phyloP scores from a whole-genome alignment of 177 flowering plant species.

The Vitis hybrid region DNA sequence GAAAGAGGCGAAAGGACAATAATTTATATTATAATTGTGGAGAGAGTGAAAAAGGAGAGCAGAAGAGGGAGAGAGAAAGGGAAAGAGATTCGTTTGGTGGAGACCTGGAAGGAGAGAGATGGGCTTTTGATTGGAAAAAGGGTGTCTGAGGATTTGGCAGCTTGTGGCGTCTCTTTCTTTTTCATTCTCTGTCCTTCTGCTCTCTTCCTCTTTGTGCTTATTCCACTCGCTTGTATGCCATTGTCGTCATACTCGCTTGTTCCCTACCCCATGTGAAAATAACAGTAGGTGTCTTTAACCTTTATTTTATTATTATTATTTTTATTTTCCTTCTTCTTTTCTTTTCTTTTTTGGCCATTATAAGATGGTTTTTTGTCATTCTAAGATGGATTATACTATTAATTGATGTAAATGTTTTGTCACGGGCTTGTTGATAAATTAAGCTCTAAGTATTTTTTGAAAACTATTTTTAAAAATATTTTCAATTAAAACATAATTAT shows the following conservation, averaged over 20 bases:
- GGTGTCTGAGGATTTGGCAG: slow-evolving; percentile 27
- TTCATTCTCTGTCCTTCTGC: slow-evolving; percentile 18
- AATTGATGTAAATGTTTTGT: no score
- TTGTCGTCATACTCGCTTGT: background rate
- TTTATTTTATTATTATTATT: background rate
- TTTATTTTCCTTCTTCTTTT: background rate
- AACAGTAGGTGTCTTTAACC: background rate
- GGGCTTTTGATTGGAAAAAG: slow-evolving; percentile 11
- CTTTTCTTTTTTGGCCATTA: no score
- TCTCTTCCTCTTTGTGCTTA: background rate
- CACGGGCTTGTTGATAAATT: no score
- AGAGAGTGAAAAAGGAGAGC: background rate
- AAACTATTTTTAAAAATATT: no score
- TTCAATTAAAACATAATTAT: no score
- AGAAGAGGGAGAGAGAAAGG: slow-evolving; percentile 5
- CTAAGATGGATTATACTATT: no score
- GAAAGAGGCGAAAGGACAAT: slow-evolving; percentile 9
- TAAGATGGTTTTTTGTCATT: no score
- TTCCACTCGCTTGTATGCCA: background rate
- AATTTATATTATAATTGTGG: background rate
- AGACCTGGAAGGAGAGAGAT: slow-evolving; percentile 3
- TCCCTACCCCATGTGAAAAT: background rate
- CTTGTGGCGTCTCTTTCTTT: slow-evolving; percentile 26
- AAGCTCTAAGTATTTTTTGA: no score
- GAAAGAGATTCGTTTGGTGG: slow-evolving; percentile 24